Evolutionary conservation across 2,329 filamentous ascomycete genomes (phyloP), one percentile per base, ranked within the genome.

Genomic region (Cladosporium sp.): DNA sequence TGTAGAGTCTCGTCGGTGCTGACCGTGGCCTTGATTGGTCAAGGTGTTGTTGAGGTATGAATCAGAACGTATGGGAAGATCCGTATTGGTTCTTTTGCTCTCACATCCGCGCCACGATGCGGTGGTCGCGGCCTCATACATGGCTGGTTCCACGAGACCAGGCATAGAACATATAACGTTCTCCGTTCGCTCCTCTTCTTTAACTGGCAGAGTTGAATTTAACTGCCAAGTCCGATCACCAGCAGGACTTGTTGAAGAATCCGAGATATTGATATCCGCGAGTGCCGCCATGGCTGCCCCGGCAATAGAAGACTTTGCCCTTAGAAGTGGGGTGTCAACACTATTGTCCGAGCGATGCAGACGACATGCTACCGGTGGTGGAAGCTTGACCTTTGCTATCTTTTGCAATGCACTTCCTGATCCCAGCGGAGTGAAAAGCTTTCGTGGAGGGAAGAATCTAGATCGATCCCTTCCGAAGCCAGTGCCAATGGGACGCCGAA

Each of bases 381-480:
- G 64, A 22, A 66, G 56, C 52, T 61, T 66, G 25, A 67, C 60
- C 10, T 19, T 61, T 62, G 64, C 55, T 56, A 61, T n/a, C 58
- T 28, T 36, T 10, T 20, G 15, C 17, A 17, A 5, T 35, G 24
- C 17, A 8, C 13, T n/a, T 6, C 25, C 35, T n/a, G 40, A 22
- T 25, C 22, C 36, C 17, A 24, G 35, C 17, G 36, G 15, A 4
- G 28, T 44, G 13, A 24, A 28, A n/a, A 55, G 20, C 3, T 37
- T 55, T 22, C 56, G 57, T 19, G 60, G 42, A 24, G 68, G 66
- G 42, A 70, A 69, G 61, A 68, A 70, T 22, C 67, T 61, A 17
- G 67, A 70, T 45, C 64, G 60, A 58, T 66, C 66, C 25, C 58
- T 58, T 28, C 62, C 62, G 37, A 59, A 60, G 15, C 55, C 35